These are phyloP conservation scores for Penicillium italicum DNA, from an alignment of 2,329 filamentous ascomycete species.

Conservation along the genomic window DNA sequence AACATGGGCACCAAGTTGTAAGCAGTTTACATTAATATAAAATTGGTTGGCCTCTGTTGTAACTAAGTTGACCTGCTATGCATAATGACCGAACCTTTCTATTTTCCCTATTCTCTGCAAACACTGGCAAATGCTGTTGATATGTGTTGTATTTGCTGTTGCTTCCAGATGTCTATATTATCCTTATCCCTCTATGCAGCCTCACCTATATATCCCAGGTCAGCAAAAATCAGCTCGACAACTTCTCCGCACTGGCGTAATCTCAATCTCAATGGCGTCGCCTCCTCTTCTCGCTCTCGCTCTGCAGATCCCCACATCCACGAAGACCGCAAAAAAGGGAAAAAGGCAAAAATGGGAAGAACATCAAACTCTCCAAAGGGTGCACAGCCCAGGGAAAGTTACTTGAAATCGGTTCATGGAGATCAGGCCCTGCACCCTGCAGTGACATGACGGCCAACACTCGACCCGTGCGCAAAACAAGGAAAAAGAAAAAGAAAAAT, in stretches of 20 bases:
- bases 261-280: neutral
- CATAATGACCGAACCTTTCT: slow-evolving; percentile 12
- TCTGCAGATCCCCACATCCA: neutral
- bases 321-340: neutral
- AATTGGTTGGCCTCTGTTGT: slow-evolving; percentile 6
- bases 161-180: neutral
- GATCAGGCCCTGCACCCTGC: slow-evolving; percentile 1
- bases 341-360: neutral
- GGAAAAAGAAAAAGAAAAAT: neutral
- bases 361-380: neutral
- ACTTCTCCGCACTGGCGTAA: neutral
- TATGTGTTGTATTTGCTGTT: neutral
- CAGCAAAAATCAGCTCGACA: neutral
- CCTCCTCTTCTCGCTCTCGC: neutral
- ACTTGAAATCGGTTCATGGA: neutral
- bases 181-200: neutral
- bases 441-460: neutral
- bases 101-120: neutral
- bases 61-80: slow-evolving; percentile 15
- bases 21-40: neutral
- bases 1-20: slow-evolving; percentile 44
- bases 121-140: neutral
- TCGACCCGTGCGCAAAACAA: neutral
- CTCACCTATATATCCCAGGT: neutral
- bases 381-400: neutral